Evolutionary conservation across 2,329 filamentous ascomycete species (phyloP), one percentile per base, ranked within the genome.

Genomic region (Colletotrichum abscissum): DNA sequence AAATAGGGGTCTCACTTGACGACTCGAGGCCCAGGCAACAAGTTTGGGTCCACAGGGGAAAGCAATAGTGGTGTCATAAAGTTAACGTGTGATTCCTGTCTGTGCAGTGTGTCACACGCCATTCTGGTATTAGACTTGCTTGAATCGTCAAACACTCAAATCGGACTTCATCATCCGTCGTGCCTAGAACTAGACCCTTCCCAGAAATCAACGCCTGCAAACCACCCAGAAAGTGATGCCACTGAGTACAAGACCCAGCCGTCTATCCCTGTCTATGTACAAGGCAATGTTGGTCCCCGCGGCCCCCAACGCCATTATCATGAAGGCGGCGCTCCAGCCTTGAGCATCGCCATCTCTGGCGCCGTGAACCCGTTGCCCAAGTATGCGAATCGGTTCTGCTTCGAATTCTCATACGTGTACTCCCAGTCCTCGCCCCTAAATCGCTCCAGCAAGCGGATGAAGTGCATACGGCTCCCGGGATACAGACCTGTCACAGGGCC

Each of bases 361-460:
- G 79, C 80, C 28, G 87, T 87, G 76, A 88, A 88, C 1, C 88
- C 88, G 62, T 89, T 89, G 9, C 88, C 87, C 9, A 89, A 80
- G 71, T 88, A 89, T n/a, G 75, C 79, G 75, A 88, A 89, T 38
- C 87, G 80, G 75, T 89, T 89, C 69, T 75, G 74, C 73, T 74
- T 78, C 22, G 73, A 67, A 11, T 38, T 67, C 33, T 84, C 81
- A 55, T 87, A 86, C 26, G 85, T 81, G 75, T 87, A 89, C 58
- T 89, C 87, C 82, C 84, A 90, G 75, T 90, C 86, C 78, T 89
- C 88, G 22, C 84, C 85, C 52, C 88, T 80, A 72, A 89, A 84
- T 8, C 78, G 77, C 75, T 86, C 84, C 26, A 90, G 81, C 85
- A 88, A 88, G 73, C 87, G 84, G 77, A 88, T 86, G 78, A 88